Conservation (phyloP, 805 yeast species). For the Kodamaea restingae region DNA sequence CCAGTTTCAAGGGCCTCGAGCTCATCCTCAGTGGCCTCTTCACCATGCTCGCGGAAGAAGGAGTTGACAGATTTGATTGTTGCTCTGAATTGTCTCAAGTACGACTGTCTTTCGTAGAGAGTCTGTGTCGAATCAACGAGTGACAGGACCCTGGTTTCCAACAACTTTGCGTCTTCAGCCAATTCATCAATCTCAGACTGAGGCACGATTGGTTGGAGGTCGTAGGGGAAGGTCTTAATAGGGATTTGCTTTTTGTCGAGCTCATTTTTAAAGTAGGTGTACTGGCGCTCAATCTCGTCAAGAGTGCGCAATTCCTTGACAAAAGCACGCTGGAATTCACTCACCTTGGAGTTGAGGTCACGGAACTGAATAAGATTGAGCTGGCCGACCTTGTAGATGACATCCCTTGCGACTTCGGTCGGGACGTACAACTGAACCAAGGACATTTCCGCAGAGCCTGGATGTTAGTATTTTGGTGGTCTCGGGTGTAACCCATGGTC, state of each 20-base stretch:
- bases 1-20: constrained; percentile 30
- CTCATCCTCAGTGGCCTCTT: constrained; percentile 26
- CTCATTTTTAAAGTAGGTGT: constrained; percentile 39
- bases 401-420: constrained; percentile 82
- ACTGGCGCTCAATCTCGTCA: constrained; percentile 87
- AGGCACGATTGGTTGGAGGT: constrained; percentile 23
- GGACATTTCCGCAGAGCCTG: constrained; percentile 95
- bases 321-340: constrained; percentile 84
- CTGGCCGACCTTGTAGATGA: constrained; percentile 82
- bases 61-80: constrained; percentile 34
- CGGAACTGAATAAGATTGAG: constrained; percentile 83
- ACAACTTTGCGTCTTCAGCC: constrained; percentile 53
- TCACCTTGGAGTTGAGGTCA: constrained; percentile 73
- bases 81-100: constrained; percentile 66
- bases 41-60: constrained; percentile 23
- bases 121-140: constrained; percentile 66
- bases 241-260: constrained; percentile 48
- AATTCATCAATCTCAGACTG: constrained; percentile 71
- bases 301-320: constrained; percentile 80
- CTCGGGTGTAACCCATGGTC: not conserved
- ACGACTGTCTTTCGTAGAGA: constrained; percentile 58
- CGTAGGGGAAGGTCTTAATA: constrained; percentile 33
- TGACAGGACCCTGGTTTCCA: constrained; percentile 73
- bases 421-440: constrained; percentile 89
- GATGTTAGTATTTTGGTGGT: constrained; percentile 10